These are phyloP conservation scores for Calonectria hawksworthii DNA, from an alignment of 2,329 filamentous ascomycete genomes.

Conservation along the genomic window DNA sequence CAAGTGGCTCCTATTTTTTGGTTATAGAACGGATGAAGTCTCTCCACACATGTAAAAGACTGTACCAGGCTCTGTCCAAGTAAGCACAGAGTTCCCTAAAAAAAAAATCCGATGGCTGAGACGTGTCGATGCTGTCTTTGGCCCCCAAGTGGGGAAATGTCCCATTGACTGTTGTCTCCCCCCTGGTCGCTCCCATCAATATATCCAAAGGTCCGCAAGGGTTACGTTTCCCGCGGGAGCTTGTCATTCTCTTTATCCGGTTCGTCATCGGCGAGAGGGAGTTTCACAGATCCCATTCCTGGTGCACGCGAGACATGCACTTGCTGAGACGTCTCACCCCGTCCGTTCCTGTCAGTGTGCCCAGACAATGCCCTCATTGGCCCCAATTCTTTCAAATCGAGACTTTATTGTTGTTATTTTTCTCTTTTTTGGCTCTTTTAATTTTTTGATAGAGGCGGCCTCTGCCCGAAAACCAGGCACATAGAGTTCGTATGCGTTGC, in stretches of 20 bases:
- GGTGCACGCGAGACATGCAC: neutral
- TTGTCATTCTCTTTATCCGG: slow-evolving; percentile 5
- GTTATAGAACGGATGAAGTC: neutral
- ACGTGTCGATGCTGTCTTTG: slow-evolving; percentile 2
- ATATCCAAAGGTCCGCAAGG: neutral
- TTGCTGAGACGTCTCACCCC: slow-evolving; percentile 11
- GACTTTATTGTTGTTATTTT: neutral
- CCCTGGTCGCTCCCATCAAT: slow-evolving; percentile 1
- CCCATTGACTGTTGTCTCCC: neutral
- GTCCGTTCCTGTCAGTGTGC: neutral
- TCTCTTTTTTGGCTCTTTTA: neutral
- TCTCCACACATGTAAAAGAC: neutral
- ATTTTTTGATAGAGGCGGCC: neutral
- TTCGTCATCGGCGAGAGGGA: neutral
- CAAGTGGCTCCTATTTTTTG: neutral
- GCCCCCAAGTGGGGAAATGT: neutral
- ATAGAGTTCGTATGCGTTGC: neutral
- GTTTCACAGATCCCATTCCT: slow-evolving; percentile 15
- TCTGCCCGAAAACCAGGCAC: slow-evolving; percentile 16
- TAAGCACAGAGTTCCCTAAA: neutral
- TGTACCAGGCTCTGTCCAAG: neutral
- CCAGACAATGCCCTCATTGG: neutral
- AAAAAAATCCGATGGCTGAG: slow-evolving; percentile 9
- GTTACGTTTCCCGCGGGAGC: neutral
- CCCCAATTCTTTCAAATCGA: neutral